A percentile compares a stretch with the other conserved stretches of the same genome.
These are phyloP conservation scores for Coprinopsis strossmayeri DNA, from an alignment of 768 basidiomycete genomes.

Conservation along the genomic window DNA sequence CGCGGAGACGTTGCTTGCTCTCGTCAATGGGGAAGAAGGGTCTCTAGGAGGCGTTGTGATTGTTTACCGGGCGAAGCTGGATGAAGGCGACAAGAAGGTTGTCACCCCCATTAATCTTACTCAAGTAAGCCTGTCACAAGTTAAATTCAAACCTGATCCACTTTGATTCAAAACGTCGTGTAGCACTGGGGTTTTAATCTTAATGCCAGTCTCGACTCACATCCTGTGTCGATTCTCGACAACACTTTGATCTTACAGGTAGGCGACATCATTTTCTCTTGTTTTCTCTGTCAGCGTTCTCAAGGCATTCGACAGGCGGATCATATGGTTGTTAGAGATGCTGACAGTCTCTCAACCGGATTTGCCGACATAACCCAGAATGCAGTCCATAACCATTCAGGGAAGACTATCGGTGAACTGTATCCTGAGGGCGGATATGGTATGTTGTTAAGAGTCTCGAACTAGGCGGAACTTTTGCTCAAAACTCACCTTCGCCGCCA, in stretches of 20 bases:
- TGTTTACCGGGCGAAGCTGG: conserved; percentile 66
- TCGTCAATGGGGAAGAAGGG: conserved; percentile 35
- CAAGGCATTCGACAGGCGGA: conserved; percentile 41
- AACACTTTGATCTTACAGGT: conserved; percentile 36
- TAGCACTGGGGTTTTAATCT: conserved; percentile 85
- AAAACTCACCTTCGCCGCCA: conserved; percentile 4
- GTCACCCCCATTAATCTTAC: conserved; percentile 75
- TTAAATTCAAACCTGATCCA: too few relatives aligned
- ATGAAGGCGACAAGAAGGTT: conserved; percentile 30
- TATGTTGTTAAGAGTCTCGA: conserved; percentile 20
- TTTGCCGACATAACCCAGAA: conserved; percentile 41
- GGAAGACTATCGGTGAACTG: conserved; percentile 47
- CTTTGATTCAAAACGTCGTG: too few relatives aligned
- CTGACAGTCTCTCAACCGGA: conserved; percentile 46
- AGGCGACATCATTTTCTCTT: conserved; percentile 1
- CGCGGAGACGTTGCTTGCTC: conserved; percentile 49
- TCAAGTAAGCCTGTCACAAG: conserved; percentile 54
- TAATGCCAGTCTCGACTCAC: conserved; percentile 46
- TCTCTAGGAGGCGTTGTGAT: conserved; percentile 61
- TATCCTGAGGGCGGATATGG: conserved; percentile 61
- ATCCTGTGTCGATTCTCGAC: conserved; percentile 43
- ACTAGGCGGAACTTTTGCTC: not conserved
- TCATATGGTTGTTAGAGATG: conserved; percentile 45
- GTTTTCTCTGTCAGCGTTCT: conserved; percentile 7
- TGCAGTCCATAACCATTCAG: conserved; percentile 42